Percentiles rank a stretch among this genome's conserved stretches.
Conservation (phyloP, 2,329 filamentous ascomycete genomes). For the Phaeosphaeriaceae sp. region DNA sequence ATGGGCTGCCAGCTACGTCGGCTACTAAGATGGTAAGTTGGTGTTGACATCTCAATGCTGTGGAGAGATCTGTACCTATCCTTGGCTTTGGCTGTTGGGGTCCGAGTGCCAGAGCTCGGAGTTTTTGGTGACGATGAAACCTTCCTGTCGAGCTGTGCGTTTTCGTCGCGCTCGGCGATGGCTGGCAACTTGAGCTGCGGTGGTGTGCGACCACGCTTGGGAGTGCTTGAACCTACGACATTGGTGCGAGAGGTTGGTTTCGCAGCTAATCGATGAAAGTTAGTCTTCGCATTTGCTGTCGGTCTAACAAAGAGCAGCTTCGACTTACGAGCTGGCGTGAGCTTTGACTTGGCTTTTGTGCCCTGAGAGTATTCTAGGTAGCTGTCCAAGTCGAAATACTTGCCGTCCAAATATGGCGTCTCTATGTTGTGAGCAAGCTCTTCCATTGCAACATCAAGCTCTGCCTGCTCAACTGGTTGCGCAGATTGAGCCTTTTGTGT, state of each 20-base stretch:
- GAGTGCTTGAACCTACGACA: too few species aligned
- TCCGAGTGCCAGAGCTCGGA: background rate
- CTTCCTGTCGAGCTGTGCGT: background rate
- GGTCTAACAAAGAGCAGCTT: background rate
- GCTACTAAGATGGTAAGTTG: background rate
- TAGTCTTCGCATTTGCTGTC: background rate
- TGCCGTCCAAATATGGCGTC: background rate
- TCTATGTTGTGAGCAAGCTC: background rate
- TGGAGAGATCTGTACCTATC: background rate
- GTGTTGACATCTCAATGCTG: background rate
- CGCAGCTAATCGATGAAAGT: background rate
- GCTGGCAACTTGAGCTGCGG: background rate
- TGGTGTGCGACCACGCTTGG: background rate
- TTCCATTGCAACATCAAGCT: background rate
- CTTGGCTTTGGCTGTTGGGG: background rate
- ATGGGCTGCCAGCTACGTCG: conserved; percentile 4
- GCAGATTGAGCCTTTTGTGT: too few species aligned
- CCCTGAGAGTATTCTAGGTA: conserved; percentile 3
- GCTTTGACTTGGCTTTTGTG: background rate
- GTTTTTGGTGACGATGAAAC: background rate
- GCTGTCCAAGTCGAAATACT: conserved; percentile 9
- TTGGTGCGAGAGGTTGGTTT: background rate
- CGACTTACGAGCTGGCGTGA: background rate
- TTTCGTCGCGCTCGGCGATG: background rate
- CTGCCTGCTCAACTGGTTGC: background rate